A percentile compares a stretch with the other conserved stretches of the same genome.
Conservation (phyloP, 768 basidiomycete genomes). For the Antrodiella citrinella region DNA sequence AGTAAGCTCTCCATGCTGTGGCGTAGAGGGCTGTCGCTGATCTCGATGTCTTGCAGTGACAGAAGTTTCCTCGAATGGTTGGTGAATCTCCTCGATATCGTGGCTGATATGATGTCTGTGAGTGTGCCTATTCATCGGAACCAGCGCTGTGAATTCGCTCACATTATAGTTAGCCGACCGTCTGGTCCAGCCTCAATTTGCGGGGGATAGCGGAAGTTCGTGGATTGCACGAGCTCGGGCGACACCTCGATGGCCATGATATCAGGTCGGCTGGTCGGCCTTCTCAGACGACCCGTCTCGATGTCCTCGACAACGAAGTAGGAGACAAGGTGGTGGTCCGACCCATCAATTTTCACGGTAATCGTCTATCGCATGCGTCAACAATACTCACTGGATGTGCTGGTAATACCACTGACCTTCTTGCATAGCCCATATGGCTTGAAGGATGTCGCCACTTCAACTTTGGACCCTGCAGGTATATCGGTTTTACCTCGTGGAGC, state of each 20-base stretch:
- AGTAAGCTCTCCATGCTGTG: background rate
- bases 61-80: conserved; percentile 3
- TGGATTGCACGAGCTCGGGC: conserved; percentile 67
- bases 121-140: background rate
- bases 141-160: conserved; percentile 21
- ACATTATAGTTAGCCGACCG: conserved; percentile 60
- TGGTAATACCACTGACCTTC: conserved; percentile 45
- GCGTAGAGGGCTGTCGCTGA: background rate
- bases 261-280: conserved; percentile 62
- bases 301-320: conserved; percentile 82
- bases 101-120: conserved; percentile 6
- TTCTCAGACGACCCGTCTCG: conserved; percentile 55
- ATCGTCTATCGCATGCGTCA: no score
- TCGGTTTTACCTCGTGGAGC: conserved; percentile 33
- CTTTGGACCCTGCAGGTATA: conserved; percentile 5
- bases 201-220: conserved; percentile 80
- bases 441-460: conserved; percentile 15
- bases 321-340: conserved; percentile 75
- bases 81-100: conserved; percentile 7
- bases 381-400: no score
- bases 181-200: conserved; percentile 69
- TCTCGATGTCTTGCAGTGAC: background rate
- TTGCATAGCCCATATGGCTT: conserved; percentile 65
- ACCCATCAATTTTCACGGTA: conserved; percentile 71
- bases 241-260: conserved; percentile 69